A percentile compares a stretch with the other conserved stretches of the same genome.
phyloP scores from a whole-genome alignment of 257 asterid species.

The Nicotiana sylvestris region DNA sequence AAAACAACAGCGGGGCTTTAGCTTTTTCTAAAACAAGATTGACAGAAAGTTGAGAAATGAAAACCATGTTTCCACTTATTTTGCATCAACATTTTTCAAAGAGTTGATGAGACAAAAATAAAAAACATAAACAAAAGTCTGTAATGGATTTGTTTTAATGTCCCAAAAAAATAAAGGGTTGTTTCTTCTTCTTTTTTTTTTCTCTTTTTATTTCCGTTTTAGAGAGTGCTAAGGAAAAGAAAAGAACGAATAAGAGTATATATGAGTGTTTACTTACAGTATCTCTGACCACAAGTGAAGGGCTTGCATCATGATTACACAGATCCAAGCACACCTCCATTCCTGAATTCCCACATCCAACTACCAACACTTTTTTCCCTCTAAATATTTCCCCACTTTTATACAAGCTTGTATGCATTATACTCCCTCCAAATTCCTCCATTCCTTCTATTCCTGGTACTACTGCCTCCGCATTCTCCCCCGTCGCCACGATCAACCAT shows the following conservation, averaged over 20 bases:
- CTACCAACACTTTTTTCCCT: constrained; percentile 63
- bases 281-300: constrained; percentile 69
- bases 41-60: constrained; percentile 3
- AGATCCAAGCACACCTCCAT: constrained; percentile 97
- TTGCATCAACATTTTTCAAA: not conserved
- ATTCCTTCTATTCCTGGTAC: constrained; percentile 52
- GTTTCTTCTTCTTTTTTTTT: not conserved
- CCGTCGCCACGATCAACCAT: constrained; percentile 83
- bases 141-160: constrained; percentile 12
- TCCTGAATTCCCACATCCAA: constrained; percentile 93
- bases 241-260: not conserved
- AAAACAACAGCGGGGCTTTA: not conserved
- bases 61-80: not conserved
- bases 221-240: not conserved
- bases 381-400: constrained; percentile 48
- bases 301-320: constrained; percentile 56
- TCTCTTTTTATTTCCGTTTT: not conserved
- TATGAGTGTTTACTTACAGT: constrained; percentile 44
- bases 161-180: not conserved
- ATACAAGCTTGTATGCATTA: constrained; percentile 68
- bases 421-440: constrained; percentile 43
- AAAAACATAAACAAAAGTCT: not conserved
- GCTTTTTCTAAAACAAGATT: not conserved
- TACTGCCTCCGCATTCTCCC: constrained; percentile 79
- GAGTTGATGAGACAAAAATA: not conserved